phyloP scores from a whole-genome alignment of 768 basidiomycete genomes.

The Gloeopeniophorella convolvens region DNA sequence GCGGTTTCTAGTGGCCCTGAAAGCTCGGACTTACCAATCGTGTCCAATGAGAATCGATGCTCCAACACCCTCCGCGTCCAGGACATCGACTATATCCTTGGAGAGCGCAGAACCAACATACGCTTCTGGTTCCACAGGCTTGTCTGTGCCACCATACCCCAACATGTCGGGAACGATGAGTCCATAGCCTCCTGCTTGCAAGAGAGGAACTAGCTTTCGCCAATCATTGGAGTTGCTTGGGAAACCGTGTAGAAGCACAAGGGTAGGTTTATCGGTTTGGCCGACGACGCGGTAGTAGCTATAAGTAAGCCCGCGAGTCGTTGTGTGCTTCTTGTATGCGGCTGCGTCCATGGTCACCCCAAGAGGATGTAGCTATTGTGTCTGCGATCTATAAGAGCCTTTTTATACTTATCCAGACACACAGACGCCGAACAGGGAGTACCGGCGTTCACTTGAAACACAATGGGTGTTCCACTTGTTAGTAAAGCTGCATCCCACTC shows the following conservation, averaged over 20 bases:
- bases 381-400: too few species aligned
- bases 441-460: too few species aligned
- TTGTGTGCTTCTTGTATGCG: slow-evolving; percentile 30
- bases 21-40: slow-evolving; percentile 27
- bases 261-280: slow-evolving; percentile 29
- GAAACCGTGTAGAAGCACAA: slow-evolving; percentile 41
- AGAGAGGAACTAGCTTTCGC: slow-evolving; percentile 34
- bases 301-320: slow-evolving; percentile 31
- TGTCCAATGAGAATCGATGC: slow-evolving; percentile 29
- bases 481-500: too few species aligned
- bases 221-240: slow-evolving; percentile 38
- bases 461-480: too few species aligned
- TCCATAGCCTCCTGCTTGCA: slow-evolving; percentile 37
- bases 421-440: too few species aligned
- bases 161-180: slow-evolving; percentile 41
- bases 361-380: too few species aligned
- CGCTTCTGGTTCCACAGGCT: slow-evolving; percentile 27
- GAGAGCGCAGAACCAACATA: slow-evolving; percentile 25
- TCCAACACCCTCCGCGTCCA: slow-evolving; percentile 25
- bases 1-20: too few species aligned
- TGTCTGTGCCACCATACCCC: slow-evolving; percentile 40
- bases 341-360: slow-evolving; percentile 27
- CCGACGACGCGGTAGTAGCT: slow-evolving; percentile 29
- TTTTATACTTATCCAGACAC: too few species aligned
- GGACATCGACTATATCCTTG: slow-evolving; percentile 29